Base-by-base conservation (phyloP, 805 yeast genomes). In the Cyberlindnera amylophila region DNA sequence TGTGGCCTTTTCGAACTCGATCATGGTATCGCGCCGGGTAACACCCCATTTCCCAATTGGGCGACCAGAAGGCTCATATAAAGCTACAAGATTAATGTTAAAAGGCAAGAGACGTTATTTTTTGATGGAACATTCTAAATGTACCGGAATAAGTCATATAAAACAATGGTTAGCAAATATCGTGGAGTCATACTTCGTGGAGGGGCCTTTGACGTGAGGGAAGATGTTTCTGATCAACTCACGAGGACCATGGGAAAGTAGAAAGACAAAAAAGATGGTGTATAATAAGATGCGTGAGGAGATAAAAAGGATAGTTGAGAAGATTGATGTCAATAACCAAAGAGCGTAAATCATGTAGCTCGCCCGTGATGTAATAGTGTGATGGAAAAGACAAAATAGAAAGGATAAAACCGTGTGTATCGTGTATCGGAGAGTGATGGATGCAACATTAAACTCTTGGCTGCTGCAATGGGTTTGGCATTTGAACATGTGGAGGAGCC, bases 181-280 rank as follows among this genome's bases (percentile, higher is more conserved):
- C 46, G 36, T 42, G 31, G 37, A 42, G 42, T 42, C 46, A 42
- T 42, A 42, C 46, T 34, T 42, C 38, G 39, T 35, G 21, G 40
- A 10, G 30, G 19, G 33, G 33, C 34, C 41, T 32, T 32, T 4
- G 16, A 26, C 6, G 33, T 21, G 24, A 9, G n/a, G n/a, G n/a
- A n/a, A n/a, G n/a, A n/a, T n/a, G n/a, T n/a, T n/a, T n/a, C n/a
- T n/a, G n/a, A n/a, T n/a, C n/a, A n/a, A n/a, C 24, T 21, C 24
- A 21, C 24, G 9, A 6, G 24, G 24, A 21, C 24, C 24, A 21
- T 21, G 24, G n/a, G 6, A 21, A 21, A 21, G 24, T 21, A 21
- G 34, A 32, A 32, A 18, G 24, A 17, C 34, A 32, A 32, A 18
- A 11, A n/a, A 32, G 13, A 32, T 18, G 28, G 16, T 19, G 27